phyloP scores from a whole-genome alignment of 1,139 yeast species.

The Lodderomyces jiufengensis region DNA sequence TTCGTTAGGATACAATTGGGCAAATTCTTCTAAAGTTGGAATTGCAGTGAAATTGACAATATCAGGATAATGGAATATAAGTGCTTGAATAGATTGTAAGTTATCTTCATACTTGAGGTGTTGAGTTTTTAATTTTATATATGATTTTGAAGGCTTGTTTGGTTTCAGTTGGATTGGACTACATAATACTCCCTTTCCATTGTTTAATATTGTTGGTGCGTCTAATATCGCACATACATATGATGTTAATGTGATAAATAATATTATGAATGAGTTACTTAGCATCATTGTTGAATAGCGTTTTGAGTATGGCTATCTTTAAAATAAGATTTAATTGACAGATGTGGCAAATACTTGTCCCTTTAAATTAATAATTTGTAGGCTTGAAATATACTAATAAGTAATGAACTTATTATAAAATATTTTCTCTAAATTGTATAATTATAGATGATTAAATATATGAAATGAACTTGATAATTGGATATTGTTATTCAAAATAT shows the following conservation, averaged over 20 bases:
- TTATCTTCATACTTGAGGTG: constrained; percentile 3
- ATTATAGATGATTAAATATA: no score
- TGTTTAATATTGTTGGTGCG: constrained; percentile 9
- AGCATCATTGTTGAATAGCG: no score
- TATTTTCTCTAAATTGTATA: no score
- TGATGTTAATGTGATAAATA: background rate
- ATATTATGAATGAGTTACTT: background rate
- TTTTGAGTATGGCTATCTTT: no score
- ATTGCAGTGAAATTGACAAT: constrained; percentile 21
- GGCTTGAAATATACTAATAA: no score
- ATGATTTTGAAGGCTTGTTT: constrained; percentile 7
- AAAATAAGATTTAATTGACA: no score
- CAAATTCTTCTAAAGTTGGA: constrained; percentile 19
- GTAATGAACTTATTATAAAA: no score
- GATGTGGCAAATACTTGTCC: no score
- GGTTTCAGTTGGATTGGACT: constrained; percentile 7
- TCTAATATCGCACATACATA: constrained; percentile 2
- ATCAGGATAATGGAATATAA: constrained; percentile 25
- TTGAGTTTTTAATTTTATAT: constrained; percentile 7
- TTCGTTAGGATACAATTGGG: constrained; percentile 10
- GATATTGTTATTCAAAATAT: no score
- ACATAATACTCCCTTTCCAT: constrained; percentile 10
- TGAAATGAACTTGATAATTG: no score
- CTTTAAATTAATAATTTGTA: no score
- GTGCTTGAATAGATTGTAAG: constrained; percentile 19